These are phyloP conservation scores for Claviceps spartinae DNA, from an alignment of 2,329 filamentous ascomycete genomes.

Conservation along the genomic window DNA sequence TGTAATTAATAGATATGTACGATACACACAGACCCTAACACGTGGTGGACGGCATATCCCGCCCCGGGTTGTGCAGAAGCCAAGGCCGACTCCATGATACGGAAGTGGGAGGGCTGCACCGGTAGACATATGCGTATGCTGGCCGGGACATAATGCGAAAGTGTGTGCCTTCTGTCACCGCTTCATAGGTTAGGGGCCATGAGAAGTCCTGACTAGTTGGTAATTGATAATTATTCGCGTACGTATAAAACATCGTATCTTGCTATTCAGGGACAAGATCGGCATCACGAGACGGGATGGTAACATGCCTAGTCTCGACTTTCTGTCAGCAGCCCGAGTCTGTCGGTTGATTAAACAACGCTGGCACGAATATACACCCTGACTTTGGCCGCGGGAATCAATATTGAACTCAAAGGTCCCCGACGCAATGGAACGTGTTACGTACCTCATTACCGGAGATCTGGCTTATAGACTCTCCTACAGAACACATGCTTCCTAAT, in stretches of 20 bases:
- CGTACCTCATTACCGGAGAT: not conserved
- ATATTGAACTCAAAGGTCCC: not conserved
- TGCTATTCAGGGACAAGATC: not conserved
- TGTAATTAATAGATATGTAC: not conserved
- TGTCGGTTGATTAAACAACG: not conserved
- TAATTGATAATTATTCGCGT: not conserved
- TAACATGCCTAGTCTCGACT: not conserved
- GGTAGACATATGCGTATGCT: not conserved
- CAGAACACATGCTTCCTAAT: not conserved
- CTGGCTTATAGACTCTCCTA: not conserved
- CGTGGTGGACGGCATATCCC: conserved; percentile 1
- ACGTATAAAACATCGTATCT: not conserved
- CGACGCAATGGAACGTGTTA: not conserved
- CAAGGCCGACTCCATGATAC: not conserved
- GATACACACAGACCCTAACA: not conserved
- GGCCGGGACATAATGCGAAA: too few relatives aligned
- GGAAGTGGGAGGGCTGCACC: not conserved
- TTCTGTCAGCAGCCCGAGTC: not conserved
- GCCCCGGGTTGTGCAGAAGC: not conserved
- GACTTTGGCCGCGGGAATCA: not conserved
- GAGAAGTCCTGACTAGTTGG: not conserved
- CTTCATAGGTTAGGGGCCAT: not conserved
- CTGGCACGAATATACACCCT: not conserved
- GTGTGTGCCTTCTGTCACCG: too few relatives aligned
- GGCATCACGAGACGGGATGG: not conserved